phyloP scores from a whole-genome alignment of 495 filamentous ascomycete genomes.

The Penicillium taxi region DNA sequence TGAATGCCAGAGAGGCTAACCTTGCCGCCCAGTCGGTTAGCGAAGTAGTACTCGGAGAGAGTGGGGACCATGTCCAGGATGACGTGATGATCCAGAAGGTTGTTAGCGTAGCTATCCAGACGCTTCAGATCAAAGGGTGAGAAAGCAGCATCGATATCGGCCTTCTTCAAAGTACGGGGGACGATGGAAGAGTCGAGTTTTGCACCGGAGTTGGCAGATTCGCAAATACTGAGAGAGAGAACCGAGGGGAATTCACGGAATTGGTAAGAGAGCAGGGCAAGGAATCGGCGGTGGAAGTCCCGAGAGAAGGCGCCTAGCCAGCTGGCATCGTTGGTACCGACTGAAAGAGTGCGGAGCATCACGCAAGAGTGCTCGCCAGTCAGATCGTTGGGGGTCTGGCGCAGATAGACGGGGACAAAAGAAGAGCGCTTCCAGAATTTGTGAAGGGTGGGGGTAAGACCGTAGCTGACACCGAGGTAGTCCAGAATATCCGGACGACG shows the following conservation, averaged over 20 bases:
- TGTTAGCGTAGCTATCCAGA: constrained; percentile 89
- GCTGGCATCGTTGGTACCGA: constrained; percentile 53
- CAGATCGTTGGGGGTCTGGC: constrained; percentile 91
- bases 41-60: constrained; percentile 76
- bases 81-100: constrained; percentile 94
- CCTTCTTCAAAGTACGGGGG: constrained; percentile 52
- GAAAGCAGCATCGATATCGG: constrained; percentile 62
- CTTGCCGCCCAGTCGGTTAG: constrained; percentile 54
- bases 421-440: constrained; percentile 89
- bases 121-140: constrained; percentile 93
- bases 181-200: constrained; percentile 45
- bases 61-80: constrained; percentile 87
- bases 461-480: constrained; percentile 92
- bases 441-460: constrained; percentile 79
- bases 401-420: constrained; percentile 89
- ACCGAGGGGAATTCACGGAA: constrained; percentile 80
- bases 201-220: constrained; percentile 70
- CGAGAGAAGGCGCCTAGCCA: constrained; percentile 87
- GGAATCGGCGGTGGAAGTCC: constrained; percentile 89
- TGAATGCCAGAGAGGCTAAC: constrained; percentile 72
- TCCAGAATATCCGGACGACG: constrained; percentile 73
- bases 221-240: constrained; percentile 78
- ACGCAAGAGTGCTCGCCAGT: constrained; percentile 98
- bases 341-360: constrained; percentile 71
- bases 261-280: constrained; percentile 80